Evolutionary conservation across 176 grass and related monocot genomes (phyloP), one percentile per base, ranked within the genome.

Genomic region (Pontederia paniculata): DNA sequence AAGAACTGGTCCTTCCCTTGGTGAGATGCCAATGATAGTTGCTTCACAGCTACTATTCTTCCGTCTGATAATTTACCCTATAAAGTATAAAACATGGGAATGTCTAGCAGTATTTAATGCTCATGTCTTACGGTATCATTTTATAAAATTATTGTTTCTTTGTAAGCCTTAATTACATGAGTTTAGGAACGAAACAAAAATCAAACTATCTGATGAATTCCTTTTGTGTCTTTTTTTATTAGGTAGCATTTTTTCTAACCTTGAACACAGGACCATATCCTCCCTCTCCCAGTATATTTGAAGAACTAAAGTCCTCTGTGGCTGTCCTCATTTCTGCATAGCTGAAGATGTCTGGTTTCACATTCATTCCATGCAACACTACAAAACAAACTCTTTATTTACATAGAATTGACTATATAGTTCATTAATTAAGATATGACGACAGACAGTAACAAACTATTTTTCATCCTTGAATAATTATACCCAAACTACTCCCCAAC

Each of bases 261-360:
- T 93, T 93, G 73, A 71, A 68, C 70, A 93, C 88, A 4, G 65
- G 52, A 14, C 88, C 88, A 76, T 79, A 94, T 78, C 88, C 88
- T 48, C 88, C 88, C 73, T 73, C 76, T 70, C 88, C 88, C 23
- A 94, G 79, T 45, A 83, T 56, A 63, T 94, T 94, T 63, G 12
- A 58, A 58, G 79, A 66, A 75, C 56, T 76, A 47, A 94, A 94
- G 15, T 63, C 71, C 17, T 87, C 80, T 3, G 80, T 94, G 54
- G 83, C 83, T 44, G 83, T 77, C 65, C 57, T 77, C 16, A 94
- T 62, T 62, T 80, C 88, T 44, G 66, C 23, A 62, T 87, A 87
- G 60, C 76, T 83, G 65, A 87, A 86, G 22, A 83, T 52, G 63
- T 94, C 78, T 56, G 76, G 76, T 56, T 62, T 75, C 22, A 74